A percentile compares a stretch with the other conserved stretches of the same genome.
Evolutionary conservation across 2,329 filamentous ascomycete species (phyloP).

Genomic region (Alternaria postmessia): DNA sequence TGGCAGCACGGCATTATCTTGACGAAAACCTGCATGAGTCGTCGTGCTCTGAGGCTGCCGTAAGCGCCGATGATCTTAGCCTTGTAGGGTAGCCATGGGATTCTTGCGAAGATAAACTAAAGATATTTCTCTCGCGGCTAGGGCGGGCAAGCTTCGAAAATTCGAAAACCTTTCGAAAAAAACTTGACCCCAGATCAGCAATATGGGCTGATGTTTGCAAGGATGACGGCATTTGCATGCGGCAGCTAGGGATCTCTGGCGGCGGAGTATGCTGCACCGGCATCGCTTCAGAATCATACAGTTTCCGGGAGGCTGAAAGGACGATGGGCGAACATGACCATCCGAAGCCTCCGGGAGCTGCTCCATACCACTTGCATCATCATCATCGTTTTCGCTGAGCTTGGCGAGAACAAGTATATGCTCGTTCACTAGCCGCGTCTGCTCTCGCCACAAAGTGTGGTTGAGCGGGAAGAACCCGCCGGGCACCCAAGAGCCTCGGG

Average conservation of each 20-base stretch:
- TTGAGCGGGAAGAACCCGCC: constrained; percentile 9
- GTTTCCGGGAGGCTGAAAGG: constrained; percentile 17
- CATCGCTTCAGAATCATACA: constrained; percentile 20
- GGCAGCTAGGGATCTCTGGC: constrained; percentile 21
- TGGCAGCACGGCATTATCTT: constrained; percentile 36
- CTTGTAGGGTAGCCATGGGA: constrained; percentile 17
- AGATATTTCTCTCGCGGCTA: constrained; percentile 21
- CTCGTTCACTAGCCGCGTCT: constrained; percentile 6
- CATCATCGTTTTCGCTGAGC: constrained; percentile 12
- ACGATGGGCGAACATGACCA: background rate
- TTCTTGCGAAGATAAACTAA: constrained; percentile 22
- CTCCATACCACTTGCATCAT: constrained; percentile 1
- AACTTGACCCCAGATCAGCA: constrained; percentile 17
- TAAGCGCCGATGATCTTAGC: constrained; percentile 34
- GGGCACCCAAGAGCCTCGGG: constrained; percentile 4
- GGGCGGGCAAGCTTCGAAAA: constrained; percentile 11
- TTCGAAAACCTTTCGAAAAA: constrained; percentile 4
- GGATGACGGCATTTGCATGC: constrained; percentile 25
- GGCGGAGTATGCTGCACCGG: constrained; percentile 11
- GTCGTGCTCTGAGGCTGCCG: constrained; percentile 31
- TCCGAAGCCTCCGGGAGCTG: background rate
- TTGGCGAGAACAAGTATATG: constrained; percentile 17
- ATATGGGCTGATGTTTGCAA: constrained; percentile 29
- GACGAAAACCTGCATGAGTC: constrained; percentile 40
- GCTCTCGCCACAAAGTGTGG: constrained; percentile 9